Evolutionary conservation across 768 basidiomycete genomes (phyloP).

Genomic region (Auricularia sp.): DNA sequence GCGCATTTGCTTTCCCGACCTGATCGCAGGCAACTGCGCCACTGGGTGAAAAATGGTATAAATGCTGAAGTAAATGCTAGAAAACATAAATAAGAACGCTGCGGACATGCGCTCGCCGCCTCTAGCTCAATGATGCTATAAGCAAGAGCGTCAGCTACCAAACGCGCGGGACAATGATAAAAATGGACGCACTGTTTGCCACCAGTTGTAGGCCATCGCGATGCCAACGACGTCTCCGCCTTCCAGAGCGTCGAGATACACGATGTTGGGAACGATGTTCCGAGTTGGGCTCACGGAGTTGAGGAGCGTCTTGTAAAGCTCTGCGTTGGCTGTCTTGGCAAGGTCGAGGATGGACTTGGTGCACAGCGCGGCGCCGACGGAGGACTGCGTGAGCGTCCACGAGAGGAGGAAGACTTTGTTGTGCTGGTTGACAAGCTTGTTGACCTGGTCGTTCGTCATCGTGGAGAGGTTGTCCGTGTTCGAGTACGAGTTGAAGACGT

Average conservation of each 20-base stretch:
- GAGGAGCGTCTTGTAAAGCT: neutral
- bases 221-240: neutral
- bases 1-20: no score
- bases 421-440: slow-evolving; percentile 2
- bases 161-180: neutral
- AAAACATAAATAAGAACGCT: neutral
- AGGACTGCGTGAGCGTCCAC: neutral
- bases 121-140: neutral
- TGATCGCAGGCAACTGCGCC: no score
- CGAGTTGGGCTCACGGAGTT: neutral
- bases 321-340: neutral
- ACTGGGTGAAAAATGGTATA: neutral
- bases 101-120: no score
- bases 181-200: neutral
- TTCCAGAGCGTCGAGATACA: neutral
- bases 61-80: neutral
- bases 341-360: neutral
- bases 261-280: neutral
- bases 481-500: slow-evolving; percentile 1
- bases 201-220: neutral
- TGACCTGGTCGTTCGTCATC: neutral
- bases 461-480: neutral
- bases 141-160: neutral
- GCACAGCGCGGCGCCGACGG: neutral
- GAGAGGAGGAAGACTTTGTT: neutral